These are phyloP conservation scores for Ceratocystis albifundus DNA, from an alignment of 2,329 filamentous ascomycete genomes.

Conservation along the genomic window DNA sequence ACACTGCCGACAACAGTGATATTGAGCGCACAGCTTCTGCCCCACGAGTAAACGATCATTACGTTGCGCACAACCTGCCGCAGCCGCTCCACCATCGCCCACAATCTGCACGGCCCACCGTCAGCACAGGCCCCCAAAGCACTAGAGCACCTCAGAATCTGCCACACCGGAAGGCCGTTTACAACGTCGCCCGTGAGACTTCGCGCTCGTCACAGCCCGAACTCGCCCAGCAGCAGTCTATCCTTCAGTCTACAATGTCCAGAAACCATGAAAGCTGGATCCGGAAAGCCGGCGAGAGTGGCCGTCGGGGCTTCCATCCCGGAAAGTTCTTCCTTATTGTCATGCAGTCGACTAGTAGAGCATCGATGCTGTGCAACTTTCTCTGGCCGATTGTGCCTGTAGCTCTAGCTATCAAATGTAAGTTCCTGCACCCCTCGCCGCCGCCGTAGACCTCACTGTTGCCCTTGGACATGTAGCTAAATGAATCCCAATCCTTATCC, in stretches of 20 bases:
- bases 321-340: conserved; percentile 35
- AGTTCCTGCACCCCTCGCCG: neutral
- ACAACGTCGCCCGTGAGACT: conserved; percentile 1
- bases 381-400: conserved; percentile 40
- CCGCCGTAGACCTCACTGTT: neutral
- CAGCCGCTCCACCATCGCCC: neutral
- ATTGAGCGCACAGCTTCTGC: neutral
- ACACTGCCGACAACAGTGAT: neutral
- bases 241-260: neutral
- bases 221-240: neutral
- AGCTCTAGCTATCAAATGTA: conserved; percentile 33
- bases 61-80: neutral
- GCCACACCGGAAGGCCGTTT: neutral
- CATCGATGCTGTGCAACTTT: conserved; percentile 37
- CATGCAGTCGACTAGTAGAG: conserved; percentile 35
- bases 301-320: conserved; percentile 35
- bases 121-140: neutral
- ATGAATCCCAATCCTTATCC: too few relatives aligned
- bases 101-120: neutral
- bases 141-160: neutral
- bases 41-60: neutral
- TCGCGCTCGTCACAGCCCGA: neutral
- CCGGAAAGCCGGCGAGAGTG: conserved; percentile 33
- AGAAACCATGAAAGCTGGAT: conserved; percentile 2
- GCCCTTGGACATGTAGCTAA: neutral